Percentiles rank a stretch among this genome's conserved stretches.
Conservation (phyloP, 805 yeast species). For the Lipomyces oligophaga region DNA sequence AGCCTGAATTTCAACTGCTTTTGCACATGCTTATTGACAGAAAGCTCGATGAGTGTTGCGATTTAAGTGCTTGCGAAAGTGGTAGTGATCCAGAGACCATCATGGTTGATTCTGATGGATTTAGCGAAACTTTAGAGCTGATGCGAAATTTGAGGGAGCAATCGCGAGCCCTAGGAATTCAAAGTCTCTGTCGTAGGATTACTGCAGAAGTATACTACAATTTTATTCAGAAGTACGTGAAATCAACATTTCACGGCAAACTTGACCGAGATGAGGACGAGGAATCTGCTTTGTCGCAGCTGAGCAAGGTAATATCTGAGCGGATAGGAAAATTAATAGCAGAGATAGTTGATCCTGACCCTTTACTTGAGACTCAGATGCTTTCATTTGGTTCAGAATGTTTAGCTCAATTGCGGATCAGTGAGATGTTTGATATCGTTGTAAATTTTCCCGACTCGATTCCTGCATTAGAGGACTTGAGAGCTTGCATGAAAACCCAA, state of each 20-base stretch:
- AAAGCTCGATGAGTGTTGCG: slow-evolving; percentile 5
- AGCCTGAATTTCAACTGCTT: slow-evolving; percentile 14
- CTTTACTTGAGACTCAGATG: slow-evolving; percentile 4
- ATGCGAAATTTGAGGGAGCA: slow-evolving; percentile 1
- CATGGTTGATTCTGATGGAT: background rate
- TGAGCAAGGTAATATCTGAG: slow-evolving; percentile 6
- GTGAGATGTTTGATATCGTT: slow-evolving; percentile 59
- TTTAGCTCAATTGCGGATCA: slow-evolving; percentile 33
- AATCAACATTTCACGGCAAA: slow-evolving; percentile 5
- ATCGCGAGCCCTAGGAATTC: slow-evolving; percentile 5
- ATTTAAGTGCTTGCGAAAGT: background rate
- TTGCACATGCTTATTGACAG: slow-evolving; percentile 12
- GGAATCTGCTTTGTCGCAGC: slow-evolving; percentile 7
- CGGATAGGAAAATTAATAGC: slow-evolving; percentile 6
- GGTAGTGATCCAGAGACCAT: slow-evolving; percentile 1
- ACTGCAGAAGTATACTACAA: slow-evolving; percentile 17
- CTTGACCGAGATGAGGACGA: slow-evolving; percentile 18
- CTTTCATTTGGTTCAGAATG: slow-evolving; percentile 15
- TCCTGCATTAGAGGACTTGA: slow-evolving; percentile 56
- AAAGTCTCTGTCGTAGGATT: slow-evolving; percentile 10
- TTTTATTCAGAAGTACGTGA: slow-evolving; percentile 15
- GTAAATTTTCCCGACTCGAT: slow-evolving; percentile 50
- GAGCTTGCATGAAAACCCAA: slow-evolving; percentile 46
- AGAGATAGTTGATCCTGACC: slow-evolving; percentile 10
- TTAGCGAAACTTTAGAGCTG: slow-evolving; percentile 1